phyloP scores from a whole-genome alignment of 2,329 filamentous ascomycete species.

The Aspergillus brunneoviolaceus region DNA sequence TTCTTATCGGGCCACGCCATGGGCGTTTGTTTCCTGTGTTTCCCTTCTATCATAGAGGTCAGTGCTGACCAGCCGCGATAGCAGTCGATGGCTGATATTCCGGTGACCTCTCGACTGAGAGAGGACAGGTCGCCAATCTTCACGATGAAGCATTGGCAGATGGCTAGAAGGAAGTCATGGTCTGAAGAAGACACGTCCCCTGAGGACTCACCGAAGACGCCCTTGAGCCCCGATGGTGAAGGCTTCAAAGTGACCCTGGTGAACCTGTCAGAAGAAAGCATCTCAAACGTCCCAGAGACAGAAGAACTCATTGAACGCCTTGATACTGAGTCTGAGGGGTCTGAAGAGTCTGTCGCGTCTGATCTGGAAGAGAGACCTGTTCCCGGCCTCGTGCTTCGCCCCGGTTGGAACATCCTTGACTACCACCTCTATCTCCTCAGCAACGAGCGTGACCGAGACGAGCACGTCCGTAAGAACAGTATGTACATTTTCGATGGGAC shows the following conservation, averaged over 20 bases:
- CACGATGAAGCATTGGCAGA: neutral
- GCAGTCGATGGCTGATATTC: neutral
- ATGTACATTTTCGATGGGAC: conserved; percentile 27
- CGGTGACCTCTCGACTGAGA: neutral
- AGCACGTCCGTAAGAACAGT: conserved; percentile 18
- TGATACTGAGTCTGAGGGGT: conserved; percentile 3
- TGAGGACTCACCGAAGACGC: neutral
- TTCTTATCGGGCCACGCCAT: neutral
- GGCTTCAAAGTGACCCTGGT: neutral
- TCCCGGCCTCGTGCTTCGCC: conserved; percentile 23
- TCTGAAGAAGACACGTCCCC: neutral
- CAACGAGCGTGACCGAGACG: conserved; percentile 24
- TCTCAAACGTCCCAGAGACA: neutral
- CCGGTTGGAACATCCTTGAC: conserved; percentile 32
- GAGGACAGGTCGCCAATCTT: neutral
- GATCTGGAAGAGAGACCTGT: conserved; percentile 1
- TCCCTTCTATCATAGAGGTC: neutral
- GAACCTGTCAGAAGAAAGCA: neutral
- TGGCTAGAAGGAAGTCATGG: neutral
- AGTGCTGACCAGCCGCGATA: neutral
- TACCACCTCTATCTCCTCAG: conserved; percentile 33
- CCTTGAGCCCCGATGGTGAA: neutral
- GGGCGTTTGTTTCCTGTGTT: neutral
- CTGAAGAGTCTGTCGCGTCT: neutral
- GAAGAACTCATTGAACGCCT: neutral